These are phyloP conservation scores for Angomonas ambiguus DNA, from an alignment of 208 protist genomes.

Conservation along the genomic window DNA sequence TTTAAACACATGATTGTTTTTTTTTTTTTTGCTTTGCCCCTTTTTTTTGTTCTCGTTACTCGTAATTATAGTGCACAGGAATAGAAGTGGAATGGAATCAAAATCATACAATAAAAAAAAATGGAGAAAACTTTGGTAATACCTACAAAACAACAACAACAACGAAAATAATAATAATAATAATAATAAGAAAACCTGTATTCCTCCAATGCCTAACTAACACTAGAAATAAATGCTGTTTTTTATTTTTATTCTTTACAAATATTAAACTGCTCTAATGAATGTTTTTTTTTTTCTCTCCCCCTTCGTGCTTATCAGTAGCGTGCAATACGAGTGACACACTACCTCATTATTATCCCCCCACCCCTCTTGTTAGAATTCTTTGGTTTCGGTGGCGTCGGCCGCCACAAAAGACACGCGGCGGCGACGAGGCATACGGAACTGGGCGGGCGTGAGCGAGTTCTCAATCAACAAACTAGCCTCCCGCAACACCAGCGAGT, in stretches of 20 bases:
- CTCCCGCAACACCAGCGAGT: slow-evolving; percentile 20
- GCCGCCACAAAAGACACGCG: slow-evolving; percentile 34
- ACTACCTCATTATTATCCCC: too few relatives aligned
- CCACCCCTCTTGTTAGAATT: neutral
- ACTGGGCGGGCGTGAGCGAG: slow-evolving; percentile 27
- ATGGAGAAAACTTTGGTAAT: neutral
- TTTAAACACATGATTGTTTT: neutral
- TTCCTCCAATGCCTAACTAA: too few relatives aligned
- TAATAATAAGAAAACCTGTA: neutral
- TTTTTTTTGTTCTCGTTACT: neutral
- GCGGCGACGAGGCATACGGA: slow-evolving; percentile 36
- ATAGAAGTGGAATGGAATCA: too few relatives aligned
- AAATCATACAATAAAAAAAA: too few relatives aligned
- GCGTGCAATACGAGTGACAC: too few relatives aligned
- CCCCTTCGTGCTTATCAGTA: too few relatives aligned
- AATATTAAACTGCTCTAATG: too few relatives aligned
- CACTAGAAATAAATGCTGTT: neutral
- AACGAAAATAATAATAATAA: slow-evolving; percentile 7
- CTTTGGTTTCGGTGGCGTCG: neutral
- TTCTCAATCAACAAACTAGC: slow-evolving; percentile 28
- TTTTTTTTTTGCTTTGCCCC: too few relatives aligned
- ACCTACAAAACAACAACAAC: neutral
- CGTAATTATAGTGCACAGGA: too few relatives aligned
- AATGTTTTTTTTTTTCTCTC: too few relatives aligned
- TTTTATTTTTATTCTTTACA: too few relatives aligned